Evolutionary conservation across 306 rosid genomes (phyloP).

Genomic region (Cicer pinnatifidum): DNA sequence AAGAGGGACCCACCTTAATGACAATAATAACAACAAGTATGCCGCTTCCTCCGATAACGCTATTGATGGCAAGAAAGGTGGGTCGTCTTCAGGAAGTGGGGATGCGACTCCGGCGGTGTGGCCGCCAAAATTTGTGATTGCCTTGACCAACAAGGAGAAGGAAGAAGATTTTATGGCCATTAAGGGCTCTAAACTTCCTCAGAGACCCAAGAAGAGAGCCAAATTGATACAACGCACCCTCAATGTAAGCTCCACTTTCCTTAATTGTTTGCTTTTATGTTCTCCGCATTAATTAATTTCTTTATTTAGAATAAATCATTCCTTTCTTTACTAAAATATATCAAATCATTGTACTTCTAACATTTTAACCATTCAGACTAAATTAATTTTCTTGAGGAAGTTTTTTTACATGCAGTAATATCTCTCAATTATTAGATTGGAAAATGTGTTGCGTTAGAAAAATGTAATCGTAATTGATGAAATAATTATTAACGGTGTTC

Average conservation of each 20-base stretch:
- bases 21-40: conserved; percentile 55
- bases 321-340: too few relatives aligned
- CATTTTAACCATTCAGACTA: too few relatives aligned
- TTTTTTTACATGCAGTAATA: background rate
- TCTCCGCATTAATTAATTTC: background rate
- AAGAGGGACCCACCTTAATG: conserved; percentile 56
- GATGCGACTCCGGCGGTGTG: conserved; percentile 70
- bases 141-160: conserved; percentile 88
- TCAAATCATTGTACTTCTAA: too few relatives aligned
- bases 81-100: conserved; percentile 87
- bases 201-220: conserved; percentile 88
- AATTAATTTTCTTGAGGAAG: background rate
- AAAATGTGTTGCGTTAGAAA: conserved; percentile 9
- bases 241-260: conserved; percentile 70
- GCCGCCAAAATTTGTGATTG: conserved; percentile 94
- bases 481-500: background rate
- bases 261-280: background rate
- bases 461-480: background rate
- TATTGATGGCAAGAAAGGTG: conserved; percentile 87
- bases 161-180: conserved; percentile 93
- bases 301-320: background rate
- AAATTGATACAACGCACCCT: conserved; percentile 86
- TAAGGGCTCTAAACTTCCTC: conserved; percentile 89
- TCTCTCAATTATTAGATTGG: conserved; percentile 6
- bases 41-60: conserved; percentile 84